Evolutionary conservation across 768 basidiomycete species (phyloP).

Genomic region (Naganishia randhawae): DNA sequence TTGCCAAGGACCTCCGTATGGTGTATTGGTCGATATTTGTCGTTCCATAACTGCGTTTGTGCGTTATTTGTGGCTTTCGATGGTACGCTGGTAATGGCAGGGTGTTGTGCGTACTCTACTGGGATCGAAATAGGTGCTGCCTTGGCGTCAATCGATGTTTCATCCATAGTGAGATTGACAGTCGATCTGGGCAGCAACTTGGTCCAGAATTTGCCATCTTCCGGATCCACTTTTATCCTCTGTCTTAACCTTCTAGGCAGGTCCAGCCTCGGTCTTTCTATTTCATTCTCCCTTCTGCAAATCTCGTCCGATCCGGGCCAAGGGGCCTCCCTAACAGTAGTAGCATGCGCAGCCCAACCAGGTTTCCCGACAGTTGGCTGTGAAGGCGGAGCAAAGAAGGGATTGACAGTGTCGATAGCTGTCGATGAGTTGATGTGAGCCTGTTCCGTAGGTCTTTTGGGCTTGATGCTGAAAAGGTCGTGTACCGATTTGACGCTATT

Average conservation of each 20-base stretch:
- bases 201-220: slow-evolving; percentile 17
- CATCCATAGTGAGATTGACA: neutral
- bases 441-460: neutral
- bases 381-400: neutral
- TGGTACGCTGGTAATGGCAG: neutral
- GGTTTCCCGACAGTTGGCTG: slow-evolving; percentile 7
- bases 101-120: slow-evolving; percentile 1
- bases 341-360: slow-evolving; percentile 16
- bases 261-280: slow-evolving; percentile 8
- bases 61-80: neutral
- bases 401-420: slow-evolving; percentile 3
- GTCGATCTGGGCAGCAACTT: slow-evolving; percentile 11
- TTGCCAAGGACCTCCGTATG: slow-evolving; percentile 47
- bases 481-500: neutral
- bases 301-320: slow-evolving; percentile 3
- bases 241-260: slow-evolving; percentile 20
- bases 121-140: neutral
- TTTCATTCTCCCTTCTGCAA: neutral
- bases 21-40: slow-evolving; percentile 41
- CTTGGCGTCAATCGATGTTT: neutral
- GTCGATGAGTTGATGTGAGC: neutral
- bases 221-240: neutral
- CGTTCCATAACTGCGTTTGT: slow-evolving; percentile 40
- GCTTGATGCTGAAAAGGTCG: slow-evolving; percentile 19
- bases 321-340: neutral